These are phyloP conservation scores for Yamadazyma triangularis DNA, from an alignment of 1,139 yeast species.

Conservation along the genomic window DNA sequence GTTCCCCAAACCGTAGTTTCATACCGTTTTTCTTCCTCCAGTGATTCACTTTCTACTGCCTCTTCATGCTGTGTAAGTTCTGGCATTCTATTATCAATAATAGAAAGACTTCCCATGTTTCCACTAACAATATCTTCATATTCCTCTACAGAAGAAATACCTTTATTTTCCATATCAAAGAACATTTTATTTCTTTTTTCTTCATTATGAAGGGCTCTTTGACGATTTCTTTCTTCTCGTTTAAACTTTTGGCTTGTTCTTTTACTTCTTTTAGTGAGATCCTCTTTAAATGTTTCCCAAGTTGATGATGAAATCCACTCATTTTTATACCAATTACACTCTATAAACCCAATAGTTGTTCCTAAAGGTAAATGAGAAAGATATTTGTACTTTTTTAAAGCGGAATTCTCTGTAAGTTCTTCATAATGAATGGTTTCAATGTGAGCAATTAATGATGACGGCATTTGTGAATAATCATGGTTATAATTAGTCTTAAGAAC, in stretches of 20 bases:
- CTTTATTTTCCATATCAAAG: slow-evolving; percentile 55
- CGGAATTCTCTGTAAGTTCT: slow-evolving; percentile 49
- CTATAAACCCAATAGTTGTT: slow-evolving; percentile 77
- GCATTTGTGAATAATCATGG: slow-evolving; percentile 56
- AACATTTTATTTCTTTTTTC: slow-evolving; percentile 57
- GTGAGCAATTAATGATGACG: slow-evolving; percentile 54
- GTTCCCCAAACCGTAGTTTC: slow-evolving; percentile 62
- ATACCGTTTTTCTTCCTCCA: slow-evolving; percentile 6
- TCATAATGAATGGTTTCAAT: slow-evolving; percentile 69
- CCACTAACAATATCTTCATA: too few relatives aligned
- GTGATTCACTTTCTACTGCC: slow-evolving; percentile 4
- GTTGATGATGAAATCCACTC: slow-evolving; percentile 44
- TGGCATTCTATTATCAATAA: slow-evolving; percentile 24
- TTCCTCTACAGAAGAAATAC: too few relatives aligned
- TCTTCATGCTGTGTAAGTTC: slow-evolving; percentile 4
- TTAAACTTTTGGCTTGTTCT: slow-evolving; percentile 49
- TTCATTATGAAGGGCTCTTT: slow-evolving; percentile 55
- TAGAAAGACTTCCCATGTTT: slow-evolving; percentile 27
- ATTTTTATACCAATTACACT: slow-evolving; percentile 70
- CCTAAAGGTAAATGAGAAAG: slow-evolving; percentile 82
- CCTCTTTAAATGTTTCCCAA: slow-evolving; percentile 52
- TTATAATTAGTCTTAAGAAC: slow-evolving; percentile 63
- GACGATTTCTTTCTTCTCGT: slow-evolving; percentile 63
- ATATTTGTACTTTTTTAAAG: slow-evolving; percentile 65
- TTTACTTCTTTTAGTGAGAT: slow-evolving; percentile 57